These are phyloP conservation scores for Pythium guiyangense DNA, from an alignment of 352 stramenopile genomes.

Conservation along the genomic window DNA sequence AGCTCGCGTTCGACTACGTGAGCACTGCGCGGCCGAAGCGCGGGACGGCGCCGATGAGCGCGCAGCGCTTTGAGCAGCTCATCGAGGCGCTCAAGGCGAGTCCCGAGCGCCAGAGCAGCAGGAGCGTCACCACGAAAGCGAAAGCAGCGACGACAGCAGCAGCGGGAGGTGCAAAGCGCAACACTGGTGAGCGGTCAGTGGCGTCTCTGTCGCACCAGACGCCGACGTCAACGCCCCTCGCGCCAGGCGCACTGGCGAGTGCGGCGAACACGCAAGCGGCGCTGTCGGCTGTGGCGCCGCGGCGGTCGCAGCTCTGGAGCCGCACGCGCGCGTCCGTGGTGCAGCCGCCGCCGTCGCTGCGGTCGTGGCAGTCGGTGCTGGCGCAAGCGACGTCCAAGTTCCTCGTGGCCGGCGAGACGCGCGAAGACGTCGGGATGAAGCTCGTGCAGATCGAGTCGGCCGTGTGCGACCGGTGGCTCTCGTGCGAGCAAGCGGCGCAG, in stretches of 20 bases:
- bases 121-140: background rate
- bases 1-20: slow-evolving; percentile 89
- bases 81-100: slow-evolving; percentile 55
- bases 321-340: slow-evolving; percentile 39
- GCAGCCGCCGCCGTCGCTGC: slow-evolving; percentile 23
- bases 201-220: too few relatives aligned
- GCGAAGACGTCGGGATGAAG: slow-evolving; percentile 69
- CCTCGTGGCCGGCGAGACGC: slow-evolving; percentile 38
- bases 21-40: slow-evolving; percentile 70
- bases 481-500: slow-evolving; percentile 52
- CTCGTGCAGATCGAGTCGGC: slow-evolving; percentile 80
- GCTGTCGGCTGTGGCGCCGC: background rate
- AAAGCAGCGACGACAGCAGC: background rate
- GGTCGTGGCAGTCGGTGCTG: slow-evolving; percentile 22
- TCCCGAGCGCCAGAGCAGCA: background rate
- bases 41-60: slow-evolving; percentile 55
- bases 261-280: background rate
- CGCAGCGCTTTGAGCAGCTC: slow-evolving; percentile 67
- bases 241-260: background rate
- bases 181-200: background rate
- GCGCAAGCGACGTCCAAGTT: slow-evolving; percentile 34
- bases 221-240: too few relatives aligned
- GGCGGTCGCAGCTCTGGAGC: slow-evolving; percentile 45
- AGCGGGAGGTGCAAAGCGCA: slow-evolving; percentile 1
- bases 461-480: slow-evolving; percentile 76